These are phyloP conservation scores for Detonula confervacea DNA, from an alignment of 352 stramenopile species.

Conservation along the genomic window DNA sequence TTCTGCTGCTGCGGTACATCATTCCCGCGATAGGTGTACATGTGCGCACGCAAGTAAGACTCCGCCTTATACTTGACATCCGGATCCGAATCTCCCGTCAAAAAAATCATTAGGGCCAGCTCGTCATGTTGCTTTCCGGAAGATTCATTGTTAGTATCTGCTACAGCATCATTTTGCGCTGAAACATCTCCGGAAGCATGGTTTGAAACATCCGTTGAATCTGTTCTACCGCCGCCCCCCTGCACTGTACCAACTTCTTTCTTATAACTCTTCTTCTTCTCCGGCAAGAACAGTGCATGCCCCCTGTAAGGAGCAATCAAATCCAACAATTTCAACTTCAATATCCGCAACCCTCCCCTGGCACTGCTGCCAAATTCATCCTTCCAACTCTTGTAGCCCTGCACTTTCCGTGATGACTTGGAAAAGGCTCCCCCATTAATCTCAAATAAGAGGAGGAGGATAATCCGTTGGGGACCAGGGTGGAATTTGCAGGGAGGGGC, in stretches of 20 bases:
- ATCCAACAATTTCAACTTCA: constrained; percentile 76
- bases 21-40: constrained; percentile 57
- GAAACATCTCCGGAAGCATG: too few species aligned
- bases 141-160: too few species aligned
- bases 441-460: constrained; percentile 56
- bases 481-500: constrained; percentile 23
- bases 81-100: constrained; percentile 58
- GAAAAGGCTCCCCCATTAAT: constrained; percentile 40
- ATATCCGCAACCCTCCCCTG: constrained; percentile 35
- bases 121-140: too few species aligned
- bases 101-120: constrained; percentile 66
- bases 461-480: constrained; percentile 65
- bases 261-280: constrained; percentile 2
- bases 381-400: constrained; percentile 35
- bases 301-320: constrained; percentile 71
- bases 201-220: not conserved
- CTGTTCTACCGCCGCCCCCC: not conserved
- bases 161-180: too few species aligned
- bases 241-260: not conserved
- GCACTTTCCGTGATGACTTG: constrained; percentile 23
- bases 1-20: constrained; percentile 24
- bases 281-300: constrained; percentile 65
- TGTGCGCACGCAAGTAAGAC: constrained; percentile 71
- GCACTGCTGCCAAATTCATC: constrained; percentile 70
- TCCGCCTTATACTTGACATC: constrained; percentile 69